phyloP scores from a whole-genome alignment of 495 filamentous ascomycete genomes.

The Parathielavia hyrcaniae region DNA sequence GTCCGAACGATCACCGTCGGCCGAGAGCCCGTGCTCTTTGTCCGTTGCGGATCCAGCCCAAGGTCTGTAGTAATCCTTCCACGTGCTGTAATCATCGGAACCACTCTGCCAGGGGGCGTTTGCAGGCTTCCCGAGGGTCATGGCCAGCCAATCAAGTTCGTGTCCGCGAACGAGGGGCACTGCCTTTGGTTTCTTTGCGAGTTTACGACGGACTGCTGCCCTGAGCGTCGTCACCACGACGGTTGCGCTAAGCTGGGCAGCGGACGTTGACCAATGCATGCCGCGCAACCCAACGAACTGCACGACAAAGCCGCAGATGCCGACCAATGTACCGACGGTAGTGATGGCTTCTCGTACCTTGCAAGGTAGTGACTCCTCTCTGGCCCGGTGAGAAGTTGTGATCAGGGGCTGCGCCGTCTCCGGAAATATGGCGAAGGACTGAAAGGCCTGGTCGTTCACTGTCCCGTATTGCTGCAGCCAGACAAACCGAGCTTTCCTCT shows the following conservation, averaged over 20 bases:
- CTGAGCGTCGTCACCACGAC: slow-evolving; percentile 45
- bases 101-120: too few species aligned
- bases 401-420: not conserved
- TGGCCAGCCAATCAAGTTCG: not conserved
- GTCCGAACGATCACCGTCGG: too few species aligned
- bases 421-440: slow-evolving; percentile 4
- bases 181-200: not conserved
- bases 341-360: slow-evolving; percentile 10
- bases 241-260: slow-evolving; percentile 43
- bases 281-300: slow-evolving; percentile 49
- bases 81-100: too few species aligned
- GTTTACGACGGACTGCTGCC: slow-evolving; percentile 37
- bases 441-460: slow-evolving; percentile 10
- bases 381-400: not conserved
- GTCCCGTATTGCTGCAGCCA: slow-evolving; percentile 8
- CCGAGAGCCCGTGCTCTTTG: too few species aligned
- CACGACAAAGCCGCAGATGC: slow-evolving; percentile 43
- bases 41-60: too few species aligned
- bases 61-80: too few species aligned
- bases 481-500: not conserved
- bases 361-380: too few species aligned
- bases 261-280: slow-evolving; percentile 44
- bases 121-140: not conserved
- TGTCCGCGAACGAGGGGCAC: not conserved
- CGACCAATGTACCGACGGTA: slow-evolving; percentile 24